Conservation (phyloP, 2,329 filamentous ascomycete species). For the Arthrobotrys iridis region DNA sequence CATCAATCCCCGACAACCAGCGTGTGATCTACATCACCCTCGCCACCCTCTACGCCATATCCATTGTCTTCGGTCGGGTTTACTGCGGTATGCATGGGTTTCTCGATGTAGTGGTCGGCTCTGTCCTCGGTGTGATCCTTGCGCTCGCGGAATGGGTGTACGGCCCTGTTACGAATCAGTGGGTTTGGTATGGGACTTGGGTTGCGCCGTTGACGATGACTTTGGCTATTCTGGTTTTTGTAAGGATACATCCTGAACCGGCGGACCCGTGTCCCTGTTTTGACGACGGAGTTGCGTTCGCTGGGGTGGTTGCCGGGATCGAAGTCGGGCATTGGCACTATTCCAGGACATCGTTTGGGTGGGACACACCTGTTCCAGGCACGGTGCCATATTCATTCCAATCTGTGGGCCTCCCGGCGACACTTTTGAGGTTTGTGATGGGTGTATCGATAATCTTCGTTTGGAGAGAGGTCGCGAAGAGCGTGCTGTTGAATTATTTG, state of each 20-base stretch:
- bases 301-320: constrained; percentile 85
- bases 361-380: constrained; percentile 67
- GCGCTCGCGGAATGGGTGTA: constrained; percentile 68
- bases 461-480: constrained; percentile 92
- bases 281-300: constrained; percentile 93
- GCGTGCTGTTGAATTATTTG: constrained; percentile 76
- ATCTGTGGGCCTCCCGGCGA: constrained; percentile 72
- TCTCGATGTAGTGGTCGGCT: constrained; percentile 85
- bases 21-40: constrained; percentile 72
- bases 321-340: constrained; percentile 88
- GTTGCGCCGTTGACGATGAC: constrained; percentile 52
- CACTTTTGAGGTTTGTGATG: constrained; percentile 69
- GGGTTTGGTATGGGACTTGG: constrained; percentile 56
- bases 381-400: constrained; percentile 73
- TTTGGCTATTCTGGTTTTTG: constrained; percentile 63
- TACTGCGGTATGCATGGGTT: constrained; percentile 99
- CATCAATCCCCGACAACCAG: constrained; percentile 70
- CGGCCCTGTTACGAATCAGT: constrained; percentile 62
- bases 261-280: constrained; percentile 97
- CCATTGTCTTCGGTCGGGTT: constrained; percentile 87
- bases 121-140: constrained; percentile 75
- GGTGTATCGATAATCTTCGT: constrained; percentile 86
- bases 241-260: constrained; percentile 92
- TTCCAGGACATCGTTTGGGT: constrained; percentile 68
- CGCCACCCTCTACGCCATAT: constrained; percentile 84